Base-by-base conservation (phyloP, 805 yeast genomes). In the Ogataea degrootiae region DNA sequence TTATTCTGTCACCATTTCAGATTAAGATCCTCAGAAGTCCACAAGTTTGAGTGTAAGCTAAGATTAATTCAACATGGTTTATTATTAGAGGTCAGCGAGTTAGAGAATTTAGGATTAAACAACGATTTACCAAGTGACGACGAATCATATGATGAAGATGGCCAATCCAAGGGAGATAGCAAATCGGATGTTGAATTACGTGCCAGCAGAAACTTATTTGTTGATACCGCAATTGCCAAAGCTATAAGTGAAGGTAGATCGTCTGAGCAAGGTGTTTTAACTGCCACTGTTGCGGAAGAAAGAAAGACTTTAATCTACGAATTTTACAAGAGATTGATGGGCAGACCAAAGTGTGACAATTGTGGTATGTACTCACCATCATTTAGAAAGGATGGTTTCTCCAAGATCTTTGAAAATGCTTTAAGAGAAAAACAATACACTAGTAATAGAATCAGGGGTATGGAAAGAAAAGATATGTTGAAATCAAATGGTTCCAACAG, bases 291-390 rank as follows among this genome's bases (percentile, higher is more conserved):
- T 35, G 79, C 79, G 29, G 96, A 90, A 59, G 96, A 88, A 68
- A 82, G 99, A 70, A 90, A 92, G 65, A 65, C 63, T 11, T 57
- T 75, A 41, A 74, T 89, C 54, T 84, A 82, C 48, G 89, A 84
- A 34, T 85, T 91, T 59, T 87, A 90, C 73, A 80, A 79, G 58
- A 79, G 79, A 58, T 67, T 91, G 43, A 70, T 87, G 53, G 67
- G 85, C 42, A 81, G 97, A 67, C 83, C 90, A 47, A 87, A 83
- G 67, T 94, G 99, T 78, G 96, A 88, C 60, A 90, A 91, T 69
- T 94, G 99, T 77, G 88, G 90, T 39, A 87, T 91, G 96, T 87
- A 75, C 67, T 89, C 97, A 40, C 98, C 99, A 46, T 75, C 85
- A 34, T 92, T 85, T 74, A 82, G 99, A 71, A 92, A 91, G 61